phyloP scores from a whole-genome alignment of 1,284 basidiomycete genomes.

The Boletellus dicymbophilus region DNA sequence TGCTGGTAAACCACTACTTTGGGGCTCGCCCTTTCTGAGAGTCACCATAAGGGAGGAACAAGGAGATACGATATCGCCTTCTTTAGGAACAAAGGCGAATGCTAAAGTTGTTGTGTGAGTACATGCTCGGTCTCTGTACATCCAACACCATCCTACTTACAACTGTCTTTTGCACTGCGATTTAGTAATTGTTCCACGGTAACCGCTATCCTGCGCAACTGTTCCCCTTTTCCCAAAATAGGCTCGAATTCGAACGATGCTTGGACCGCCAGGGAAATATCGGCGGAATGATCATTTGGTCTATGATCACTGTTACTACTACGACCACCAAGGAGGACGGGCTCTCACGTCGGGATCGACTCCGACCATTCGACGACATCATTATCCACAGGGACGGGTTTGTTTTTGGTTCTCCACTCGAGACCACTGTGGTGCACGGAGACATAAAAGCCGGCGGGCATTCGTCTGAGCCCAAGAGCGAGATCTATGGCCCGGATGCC shows the following conservation, averaged over 20 bases:
- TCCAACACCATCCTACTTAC: neutral
- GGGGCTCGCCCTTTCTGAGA: too few species aligned
- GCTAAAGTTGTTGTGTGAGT: neutral
- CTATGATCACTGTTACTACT: neutral
- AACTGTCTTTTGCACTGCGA: neutral
- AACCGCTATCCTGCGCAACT: neutral
- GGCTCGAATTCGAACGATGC: neutral
- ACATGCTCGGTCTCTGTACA: too few species aligned
- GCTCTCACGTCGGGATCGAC: neutral
- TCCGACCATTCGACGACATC: neutral
- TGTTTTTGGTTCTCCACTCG: neutral
- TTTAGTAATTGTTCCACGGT: neutral
- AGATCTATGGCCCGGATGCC: neutral
- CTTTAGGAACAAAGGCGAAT: neutral
- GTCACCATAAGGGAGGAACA: constrained; percentile 9
- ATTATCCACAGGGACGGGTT: neutral
- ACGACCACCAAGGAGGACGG: neutral
- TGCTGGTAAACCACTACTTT: too few species aligned
- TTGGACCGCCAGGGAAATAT: neutral
- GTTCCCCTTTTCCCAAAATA: neutral
- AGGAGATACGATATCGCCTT: neutral
- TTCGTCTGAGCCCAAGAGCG: neutral
- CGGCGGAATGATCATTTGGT: neutral
- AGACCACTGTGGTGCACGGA: neutral
- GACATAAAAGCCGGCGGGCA: neutral